Conservation (phyloP, 768 basidiomycete species). For the Termitomyces sp. region DNA sequence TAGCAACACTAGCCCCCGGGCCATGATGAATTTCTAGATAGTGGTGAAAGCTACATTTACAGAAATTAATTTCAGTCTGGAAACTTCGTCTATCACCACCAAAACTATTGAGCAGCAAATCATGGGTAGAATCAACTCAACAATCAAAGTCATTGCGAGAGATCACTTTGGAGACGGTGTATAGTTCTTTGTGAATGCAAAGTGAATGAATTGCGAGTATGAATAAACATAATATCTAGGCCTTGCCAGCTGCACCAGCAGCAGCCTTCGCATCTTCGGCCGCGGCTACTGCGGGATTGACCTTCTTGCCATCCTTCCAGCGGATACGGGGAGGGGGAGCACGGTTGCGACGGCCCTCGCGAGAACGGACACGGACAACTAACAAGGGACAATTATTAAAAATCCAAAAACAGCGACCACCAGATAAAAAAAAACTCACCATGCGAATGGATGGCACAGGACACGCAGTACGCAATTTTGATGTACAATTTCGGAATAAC, state of each 20-base stretch:
- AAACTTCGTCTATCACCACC: too few relatives aligned
- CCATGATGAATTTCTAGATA: slow-evolving; percentile 76
- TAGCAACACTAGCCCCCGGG: slow-evolving; percentile 65
- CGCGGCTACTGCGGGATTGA: slow-evolving; percentile 92
- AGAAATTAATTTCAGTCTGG: background rate
- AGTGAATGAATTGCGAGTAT: slow-evolving; percentile 16
- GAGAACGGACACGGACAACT: slow-evolving; percentile 98
- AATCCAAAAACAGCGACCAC: background rate
- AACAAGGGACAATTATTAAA: background rate
- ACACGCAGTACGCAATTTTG: slow-evolving; percentile 98
- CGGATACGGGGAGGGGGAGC: slow-evolving; percentile 93
- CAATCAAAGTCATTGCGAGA: too few relatives aligned
- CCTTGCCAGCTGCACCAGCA: slow-evolving; percentile 44
- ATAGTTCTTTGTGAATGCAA: slow-evolving; percentile 1
- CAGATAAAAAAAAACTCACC: slow-evolving; percentile 46
- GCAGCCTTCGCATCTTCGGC: slow-evolving; percentile 83
- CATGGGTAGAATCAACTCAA: too few relatives aligned
- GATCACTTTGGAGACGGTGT: too few relatives aligned
- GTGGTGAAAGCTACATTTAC: slow-evolving; percentile 59
- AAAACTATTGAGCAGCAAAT: background rate
- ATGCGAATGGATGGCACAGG: slow-evolving; percentile 99
- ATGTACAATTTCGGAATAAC: slow-evolving; percentile 96
- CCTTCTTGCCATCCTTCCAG: slow-evolving; percentile 95
- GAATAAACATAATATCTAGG: slow-evolving; percentile 30
- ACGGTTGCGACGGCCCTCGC: slow-evolving; percentile 95